Conservation (phyloP, 441 rosid genomes). For the Jatropha podagrica region DNA sequence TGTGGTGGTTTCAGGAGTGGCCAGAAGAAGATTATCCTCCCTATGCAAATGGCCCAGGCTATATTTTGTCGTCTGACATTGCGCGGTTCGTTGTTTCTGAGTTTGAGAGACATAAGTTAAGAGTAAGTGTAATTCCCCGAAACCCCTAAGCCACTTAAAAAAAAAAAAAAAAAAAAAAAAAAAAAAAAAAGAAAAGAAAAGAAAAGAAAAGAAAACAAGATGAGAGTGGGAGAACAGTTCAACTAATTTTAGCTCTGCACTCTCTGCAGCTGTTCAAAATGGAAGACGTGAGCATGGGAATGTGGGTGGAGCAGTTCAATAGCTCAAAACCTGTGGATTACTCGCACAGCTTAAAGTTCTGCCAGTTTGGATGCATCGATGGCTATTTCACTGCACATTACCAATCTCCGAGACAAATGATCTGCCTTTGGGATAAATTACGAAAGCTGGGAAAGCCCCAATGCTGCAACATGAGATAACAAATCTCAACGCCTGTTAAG, state of each 20-base stretch:
- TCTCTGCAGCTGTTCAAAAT: slow-evolving; percentile 78
- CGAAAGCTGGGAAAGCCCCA: slow-evolving; percentile 48
- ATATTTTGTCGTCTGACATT: slow-evolving; percentile 77
- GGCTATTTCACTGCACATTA: slow-evolving; percentile 91
- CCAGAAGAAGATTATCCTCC: slow-evolving; percentile 97
- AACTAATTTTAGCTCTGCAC: background rate
- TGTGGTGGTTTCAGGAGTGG: slow-evolving; percentile 69
- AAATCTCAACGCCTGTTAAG: background rate
- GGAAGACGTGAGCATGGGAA: slow-evolving; percentile 99
- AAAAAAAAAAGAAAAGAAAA: background rate
- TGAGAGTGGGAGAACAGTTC: background rate
- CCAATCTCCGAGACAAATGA: slow-evolving; percentile 96
- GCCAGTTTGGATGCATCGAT: slow-evolving; percentile 90
- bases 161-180: too few species aligned
- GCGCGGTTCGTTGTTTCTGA: slow-evolving; percentile 65
- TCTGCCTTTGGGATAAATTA: slow-evolving; percentile 82
- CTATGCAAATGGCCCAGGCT: slow-evolving; percentile 96
- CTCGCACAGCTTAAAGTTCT: slow-evolving; percentile 76
- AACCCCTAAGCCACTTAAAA: background rate
- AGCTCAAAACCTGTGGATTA: slow-evolving; percentile 70
- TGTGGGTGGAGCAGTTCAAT: slow-evolving; percentile 97
- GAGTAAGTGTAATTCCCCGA: slow-evolving; percentile 45
- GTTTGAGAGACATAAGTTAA: slow-evolving; percentile 76
- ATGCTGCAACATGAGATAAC: slow-evolving; percentile 87
- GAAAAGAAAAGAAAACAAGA: too few species aligned